Conservation (phyloP, 371 early-diverging fungal genomes). For the Syncephalastrum contaminatum region DNA sequence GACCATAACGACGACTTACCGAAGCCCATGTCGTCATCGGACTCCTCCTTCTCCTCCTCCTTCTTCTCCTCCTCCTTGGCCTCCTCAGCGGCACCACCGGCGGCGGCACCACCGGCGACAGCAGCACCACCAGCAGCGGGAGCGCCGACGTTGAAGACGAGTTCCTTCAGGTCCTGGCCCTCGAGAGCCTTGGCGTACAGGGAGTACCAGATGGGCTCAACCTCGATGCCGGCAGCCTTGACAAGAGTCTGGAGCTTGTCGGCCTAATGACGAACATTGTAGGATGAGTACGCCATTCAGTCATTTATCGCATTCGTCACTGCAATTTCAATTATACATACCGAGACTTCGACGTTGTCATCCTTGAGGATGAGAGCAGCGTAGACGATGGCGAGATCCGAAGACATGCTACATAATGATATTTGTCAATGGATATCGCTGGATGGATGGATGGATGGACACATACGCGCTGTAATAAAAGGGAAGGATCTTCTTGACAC, state of each 20-base stretch:
- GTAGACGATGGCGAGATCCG: constrained; percentile 94
- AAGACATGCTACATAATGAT: constrained; percentile 45
- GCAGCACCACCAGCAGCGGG: constrained; percentile 75
- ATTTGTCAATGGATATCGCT: constrained; percentile 4
- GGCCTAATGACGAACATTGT: constrained; percentile 60
- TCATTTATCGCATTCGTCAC: background rate
- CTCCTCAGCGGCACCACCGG: constrained; percentile 52
- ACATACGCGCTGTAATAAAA: constrained; percentile 16
- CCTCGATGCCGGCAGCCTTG: constrained; percentile 89
- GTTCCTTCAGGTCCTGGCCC: constrained; percentile 88
- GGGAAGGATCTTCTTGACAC: constrained; percentile 16
- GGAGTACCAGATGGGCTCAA: constrained; percentile 95
- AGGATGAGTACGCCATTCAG: background rate
- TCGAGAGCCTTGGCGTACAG: constrained; percentile 98
- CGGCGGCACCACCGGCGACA: constrained; percentile 54
- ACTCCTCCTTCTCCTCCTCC: constrained; percentile 85
- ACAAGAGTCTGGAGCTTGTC: constrained; percentile 92
- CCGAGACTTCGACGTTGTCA: constrained; percentile 94
- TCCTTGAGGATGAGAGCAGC: constrained; percentile 98
- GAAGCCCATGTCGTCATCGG: constrained; percentile 94
- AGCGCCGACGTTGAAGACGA: constrained; percentile 91
- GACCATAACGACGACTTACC: constrained; percentile 40
- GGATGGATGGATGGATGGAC: constrained; percentile 18
- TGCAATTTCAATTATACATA: too few species aligned
- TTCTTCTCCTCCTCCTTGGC: constrained; percentile 65